Evolutionary conservation across 192 early-diverging fungal species (phyloP).

Genomic region (Allomyces arbusculus): DNA sequence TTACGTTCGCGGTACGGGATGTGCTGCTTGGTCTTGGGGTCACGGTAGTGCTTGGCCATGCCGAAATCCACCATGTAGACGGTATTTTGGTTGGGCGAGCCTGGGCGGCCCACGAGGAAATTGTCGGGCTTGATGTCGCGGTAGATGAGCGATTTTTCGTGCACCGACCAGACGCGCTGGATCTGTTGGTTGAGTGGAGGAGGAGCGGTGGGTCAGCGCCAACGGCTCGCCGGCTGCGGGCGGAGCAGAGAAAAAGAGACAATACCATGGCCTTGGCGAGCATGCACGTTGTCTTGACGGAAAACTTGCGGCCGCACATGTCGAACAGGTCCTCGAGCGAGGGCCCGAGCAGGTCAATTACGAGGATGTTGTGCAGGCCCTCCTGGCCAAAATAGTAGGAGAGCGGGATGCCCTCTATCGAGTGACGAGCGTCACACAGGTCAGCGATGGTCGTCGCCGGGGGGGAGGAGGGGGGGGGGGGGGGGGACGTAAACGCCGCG

Average conservation of each 20-base stretch:
- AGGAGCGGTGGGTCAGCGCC: no score
- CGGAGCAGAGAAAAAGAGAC: no score
- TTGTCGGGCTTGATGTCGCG: constrained; percentile 99
- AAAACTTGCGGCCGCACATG: constrained; percentile 72
- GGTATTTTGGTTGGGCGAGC: constrained; percentile 32
- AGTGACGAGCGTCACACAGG: no score
- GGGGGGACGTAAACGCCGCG: no score
- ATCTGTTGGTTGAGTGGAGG: constrained; percentile 11
- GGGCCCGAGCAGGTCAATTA: constrained; percentile 84
- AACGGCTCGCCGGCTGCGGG: no score
- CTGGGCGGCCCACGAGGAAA: constrained; percentile 73
- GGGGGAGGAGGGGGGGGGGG: no score
- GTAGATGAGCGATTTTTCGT: constrained; percentile 88
- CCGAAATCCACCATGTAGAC: constrained; percentile 94
- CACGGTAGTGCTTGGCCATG: constrained; percentile 94
- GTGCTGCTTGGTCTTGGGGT: constrained; percentile 88
- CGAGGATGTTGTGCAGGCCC: constrained; percentile 83
- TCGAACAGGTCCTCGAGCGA: constrained; percentile 93
- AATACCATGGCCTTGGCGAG: constrained; percentile 81
- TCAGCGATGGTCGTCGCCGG: no score
- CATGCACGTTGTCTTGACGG: constrained; percentile 83
- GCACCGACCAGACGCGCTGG: constrained; percentile 72
- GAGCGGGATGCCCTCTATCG: constrained; percentile 51
- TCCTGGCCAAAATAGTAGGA: constrained; percentile 95
- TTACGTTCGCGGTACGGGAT: constrained; percentile 95